Percentiles rank a stretch among this genome's conserved stretches.
Evolutionary conservation across 2,329 filamentous ascomycete genomes (phyloP).

Genomic region (Colletotrichum filicis): DNA sequence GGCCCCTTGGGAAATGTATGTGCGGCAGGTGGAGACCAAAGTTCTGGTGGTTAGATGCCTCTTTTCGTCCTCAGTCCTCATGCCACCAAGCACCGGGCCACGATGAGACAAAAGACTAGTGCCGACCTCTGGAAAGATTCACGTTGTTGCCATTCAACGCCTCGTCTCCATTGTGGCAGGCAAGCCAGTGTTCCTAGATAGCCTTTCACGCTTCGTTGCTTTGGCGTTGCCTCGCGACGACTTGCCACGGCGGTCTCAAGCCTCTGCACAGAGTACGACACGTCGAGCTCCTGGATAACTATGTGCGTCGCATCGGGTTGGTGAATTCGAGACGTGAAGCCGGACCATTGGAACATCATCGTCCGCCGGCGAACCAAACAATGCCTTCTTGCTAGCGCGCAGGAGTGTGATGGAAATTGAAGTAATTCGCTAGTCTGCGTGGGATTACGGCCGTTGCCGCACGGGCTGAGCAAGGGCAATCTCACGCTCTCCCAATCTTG

Average conservation of each 20-base stretch:
- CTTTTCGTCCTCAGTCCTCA: slow-evolving; percentile 17
- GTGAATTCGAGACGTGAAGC: background rate
- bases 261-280: background rate
- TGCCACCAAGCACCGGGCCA: slow-evolving; percentile 18
- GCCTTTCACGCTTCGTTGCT: background rate
- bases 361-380: background rate
- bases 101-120: slow-evolving; percentile 24
- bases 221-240: background rate
- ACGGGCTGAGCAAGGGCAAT: background rate
- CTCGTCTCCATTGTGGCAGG: slow-evolving; percentile 10
- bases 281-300: background rate
- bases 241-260: background rate
- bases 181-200: background rate
- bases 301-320: background rate
- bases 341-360: background rate
- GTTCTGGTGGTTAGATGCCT: slow-evolving; percentile 4
- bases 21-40: slow-evolving; percentile 7
- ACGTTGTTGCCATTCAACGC: background rate
- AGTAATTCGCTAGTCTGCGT: background rate
- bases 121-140: slow-evolving; percentile 5
- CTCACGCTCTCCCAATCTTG: background rate
- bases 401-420: background rate
- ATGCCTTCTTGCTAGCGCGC: background rate
- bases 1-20: slow-evolving; percentile 26
- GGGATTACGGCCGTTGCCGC: slow-evolving; percentile 27